Percentiles rank a stretch among this genome's conserved stretches.
phyloP scores from a whole-genome alignment of 164 flowering plant species.

The Santalum album region DNA sequence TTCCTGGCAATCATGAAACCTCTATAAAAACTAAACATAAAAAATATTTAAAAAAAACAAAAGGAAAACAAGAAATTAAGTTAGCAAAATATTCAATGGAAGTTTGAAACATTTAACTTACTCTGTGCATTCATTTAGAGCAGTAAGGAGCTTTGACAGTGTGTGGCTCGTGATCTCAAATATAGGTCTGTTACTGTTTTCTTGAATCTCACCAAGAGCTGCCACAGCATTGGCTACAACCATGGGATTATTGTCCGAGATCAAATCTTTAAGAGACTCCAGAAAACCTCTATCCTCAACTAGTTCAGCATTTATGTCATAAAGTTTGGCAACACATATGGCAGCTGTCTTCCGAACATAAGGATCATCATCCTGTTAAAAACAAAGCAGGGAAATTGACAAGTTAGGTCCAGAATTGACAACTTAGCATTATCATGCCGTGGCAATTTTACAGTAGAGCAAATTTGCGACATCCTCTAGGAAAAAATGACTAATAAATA shows the following conservation, averaged over 20 bases:
- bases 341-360: conserved; percentile 99
- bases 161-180: conserved; percentile 88
- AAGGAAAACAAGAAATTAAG: too few species aligned
- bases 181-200: conserved; percentile 67
- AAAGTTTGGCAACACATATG: conserved; percentile 97
- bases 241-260: conserved; percentile 99
- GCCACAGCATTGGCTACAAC: conserved; percentile 99
- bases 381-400: not conserved
- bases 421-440: too few species aligned
- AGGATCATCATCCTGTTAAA: conserved; percentile 96
- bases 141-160: conserved; percentile 92
- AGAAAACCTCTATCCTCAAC: conserved; percentile 97
- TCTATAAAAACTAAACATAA: too few species aligned
- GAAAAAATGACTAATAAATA: not conserved
- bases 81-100: too few species aligned
- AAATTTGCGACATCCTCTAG: not conserved
- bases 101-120: conserved; percentile 28
- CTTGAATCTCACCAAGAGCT: conserved; percentile 97
- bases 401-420: not conserved
- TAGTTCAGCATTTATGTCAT: conserved; percentile 95
- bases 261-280: conserved; percentile 92
- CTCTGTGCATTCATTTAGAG: conserved; percentile 98
- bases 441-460: too few species aligned
- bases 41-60: too few species aligned
- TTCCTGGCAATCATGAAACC: too few species aligned